Evolutionary conservation across 2,329 filamentous ascomycete genomes (phyloP), one percentile per base, ranked within the genome.

Genomic region (Neonectria punicea): DNA sequence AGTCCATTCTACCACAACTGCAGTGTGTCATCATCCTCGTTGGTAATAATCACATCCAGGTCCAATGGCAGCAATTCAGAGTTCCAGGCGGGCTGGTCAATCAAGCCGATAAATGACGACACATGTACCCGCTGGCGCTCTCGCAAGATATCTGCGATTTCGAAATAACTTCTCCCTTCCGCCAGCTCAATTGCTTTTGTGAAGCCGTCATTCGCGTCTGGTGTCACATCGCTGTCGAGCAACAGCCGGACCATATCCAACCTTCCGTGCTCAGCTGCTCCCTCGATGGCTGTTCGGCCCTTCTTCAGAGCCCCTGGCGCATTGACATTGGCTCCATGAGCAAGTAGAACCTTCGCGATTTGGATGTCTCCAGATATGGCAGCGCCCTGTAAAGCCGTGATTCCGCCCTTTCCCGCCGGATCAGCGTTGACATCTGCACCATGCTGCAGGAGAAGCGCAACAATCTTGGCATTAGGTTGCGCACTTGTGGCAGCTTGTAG

Each of bases 271-370:
- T 66, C 64, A 4, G 60, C 60, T 5, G 64, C 64, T 2, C 64
- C 64, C 53, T 66, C 64, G 6, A 66, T 44, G 3, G 60, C 64
- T 4, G 50, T 64, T n/a, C 64, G 61, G 2, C 64, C 64, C 13
- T 56, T 28, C 2, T 6, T 9, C 1, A 11, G 16, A 8, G 64
- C 41, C 7, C 20, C 55, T 1, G 44, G 5, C 0, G 64, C 64
- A 14, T 66, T 60, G 8, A 64, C 18, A 4, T 59, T 1, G 9
- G 60, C 64, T 5, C 44, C 30, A 0, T 11, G 22, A 0, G 14
- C 22, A 22, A 64, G 43, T 1, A 66, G 51, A 4, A 54, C 8
- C 14, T 9, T 53, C 5, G 56, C 55, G 4, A 66, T 39, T 18
- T 66, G n/a, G 5, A 64, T 30, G 5, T 66, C 16, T 18, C 64